These are phyloP conservation scores for Arthrocladium fulminans DNA, from an alignment of 2,329 filamentous ascomycete genomes.

Conservation along the genomic window DNA sequence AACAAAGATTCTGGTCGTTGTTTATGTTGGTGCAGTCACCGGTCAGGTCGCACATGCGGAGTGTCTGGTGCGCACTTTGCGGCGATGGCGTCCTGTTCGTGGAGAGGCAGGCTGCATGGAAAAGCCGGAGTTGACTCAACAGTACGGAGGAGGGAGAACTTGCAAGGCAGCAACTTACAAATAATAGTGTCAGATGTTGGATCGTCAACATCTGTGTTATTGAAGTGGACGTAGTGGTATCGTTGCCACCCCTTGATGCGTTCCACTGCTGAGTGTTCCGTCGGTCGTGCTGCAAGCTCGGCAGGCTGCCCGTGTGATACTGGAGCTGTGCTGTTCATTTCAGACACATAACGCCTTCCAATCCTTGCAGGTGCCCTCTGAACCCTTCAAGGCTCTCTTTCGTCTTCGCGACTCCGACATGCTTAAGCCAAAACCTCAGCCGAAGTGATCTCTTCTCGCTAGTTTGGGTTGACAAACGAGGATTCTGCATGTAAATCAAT, in stretches of 20 bases:
- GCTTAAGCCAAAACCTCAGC: background rate
- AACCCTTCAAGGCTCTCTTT: background rate
- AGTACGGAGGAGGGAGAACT: background rate
- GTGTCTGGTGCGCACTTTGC: background rate
- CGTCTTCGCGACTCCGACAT: background rate
- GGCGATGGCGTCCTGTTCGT: background rate
- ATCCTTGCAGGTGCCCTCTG: background rate
- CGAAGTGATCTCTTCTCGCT: background rate
- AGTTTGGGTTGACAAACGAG: background rate
- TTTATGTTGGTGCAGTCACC: background rate
- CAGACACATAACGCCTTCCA: background rate
- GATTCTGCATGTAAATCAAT: background rate
- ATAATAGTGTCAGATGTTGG: background rate
- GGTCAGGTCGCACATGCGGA: background rate
- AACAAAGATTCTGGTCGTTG: background rate
- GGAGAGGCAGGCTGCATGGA: background rate
- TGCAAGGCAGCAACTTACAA: background rate
- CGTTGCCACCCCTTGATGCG: background rate
- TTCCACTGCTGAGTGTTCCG: background rate
- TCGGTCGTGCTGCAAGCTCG: background rate
- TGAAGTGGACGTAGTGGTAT: background rate
- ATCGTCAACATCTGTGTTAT: background rate
- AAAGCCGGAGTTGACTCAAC: background rate
- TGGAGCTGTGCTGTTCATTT: background rate
- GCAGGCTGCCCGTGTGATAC: background rate